These are phyloP conservation scores for Noccaea bulbosa DNA, from an alignment of 345 rosid species.

Conservation along the genomic window DNA sequence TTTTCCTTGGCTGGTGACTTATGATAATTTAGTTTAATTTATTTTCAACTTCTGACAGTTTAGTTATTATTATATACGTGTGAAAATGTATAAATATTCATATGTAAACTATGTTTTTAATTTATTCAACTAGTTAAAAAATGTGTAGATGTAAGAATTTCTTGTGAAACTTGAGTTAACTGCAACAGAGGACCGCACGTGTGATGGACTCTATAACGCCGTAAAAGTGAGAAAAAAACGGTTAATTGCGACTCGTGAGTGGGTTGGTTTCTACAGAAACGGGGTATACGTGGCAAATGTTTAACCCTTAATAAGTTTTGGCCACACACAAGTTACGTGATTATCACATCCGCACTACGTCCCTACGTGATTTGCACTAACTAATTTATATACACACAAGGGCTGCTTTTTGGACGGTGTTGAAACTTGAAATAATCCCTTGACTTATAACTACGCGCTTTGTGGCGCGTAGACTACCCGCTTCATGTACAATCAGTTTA, in stretches of 20 bases:
- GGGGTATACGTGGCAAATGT: constrained; percentile 6
- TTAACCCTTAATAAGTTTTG: not conserved
- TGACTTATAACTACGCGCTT: too few species aligned
- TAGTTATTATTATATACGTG: not conserved
- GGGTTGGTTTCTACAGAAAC: not conserved
- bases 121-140: too few species aligned
- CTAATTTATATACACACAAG: not conserved
- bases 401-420: constrained; percentile 19
- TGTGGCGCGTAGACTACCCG: too few species aligned
- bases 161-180: not conserved
- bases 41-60: not conserved
- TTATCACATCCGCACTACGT: constrained; percentile 31
- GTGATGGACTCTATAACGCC: constrained; percentile 1
- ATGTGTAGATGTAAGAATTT: too few species aligned
- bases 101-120: too few species aligned
- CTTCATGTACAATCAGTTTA: too few species aligned
- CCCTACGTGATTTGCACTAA: constrained; percentile 37
- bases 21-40: not conserved
- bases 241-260: not conserved
- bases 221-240: constrained; percentile 8
- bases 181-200: not conserved
- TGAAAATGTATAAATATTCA: not conserved
- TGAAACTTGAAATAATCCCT: not conserved
- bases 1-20: not conserved
- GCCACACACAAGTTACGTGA: constrained; percentile 24